Conservation (phyloP, 257 asterid species). For the Lycium ferocissimum region DNA sequence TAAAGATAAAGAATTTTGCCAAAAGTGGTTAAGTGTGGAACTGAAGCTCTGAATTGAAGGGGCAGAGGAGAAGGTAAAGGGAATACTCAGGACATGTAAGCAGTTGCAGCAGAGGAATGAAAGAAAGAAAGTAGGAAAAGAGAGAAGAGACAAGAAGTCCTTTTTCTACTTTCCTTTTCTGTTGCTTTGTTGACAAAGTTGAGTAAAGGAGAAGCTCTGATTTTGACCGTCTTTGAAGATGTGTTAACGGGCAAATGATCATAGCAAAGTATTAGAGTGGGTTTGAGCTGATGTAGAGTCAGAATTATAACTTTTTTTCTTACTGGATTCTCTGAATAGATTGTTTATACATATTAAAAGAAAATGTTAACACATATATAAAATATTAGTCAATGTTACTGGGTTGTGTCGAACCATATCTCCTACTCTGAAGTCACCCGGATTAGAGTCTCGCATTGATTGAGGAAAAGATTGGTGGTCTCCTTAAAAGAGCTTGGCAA, state of each 20-base stretch:
- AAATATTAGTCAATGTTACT: too few species aligned
- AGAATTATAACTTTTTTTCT: too few species aligned
- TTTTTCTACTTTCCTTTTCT: conserved; percentile 27
- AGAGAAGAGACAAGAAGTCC: conserved; percentile 31
- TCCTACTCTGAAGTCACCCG: too few species aligned
- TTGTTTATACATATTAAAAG: too few species aligned
- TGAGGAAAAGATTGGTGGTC: too few species aligned
- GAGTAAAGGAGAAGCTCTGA: conserved; percentile 55
- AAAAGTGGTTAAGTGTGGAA: not conserved
- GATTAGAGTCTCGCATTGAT: too few species aligned
- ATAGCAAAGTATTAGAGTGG: not conserved
- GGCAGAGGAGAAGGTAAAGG: not conserved
- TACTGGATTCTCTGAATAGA: too few species aligned
- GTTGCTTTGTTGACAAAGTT: conserved; percentile 43
- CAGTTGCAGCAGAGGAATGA: conserved; percentile 24
- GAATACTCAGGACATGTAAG: not conserved
- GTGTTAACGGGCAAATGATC: conserved; percentile 28
- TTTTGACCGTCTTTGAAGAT: conserved; percentile 42
- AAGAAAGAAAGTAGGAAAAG: not conserved
- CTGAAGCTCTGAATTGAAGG: not conserved
- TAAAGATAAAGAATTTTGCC: not conserved
- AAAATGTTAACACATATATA: too few species aligned
- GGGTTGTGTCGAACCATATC: too few species aligned
- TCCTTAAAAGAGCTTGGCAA: too few species aligned
- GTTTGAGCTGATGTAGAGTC: too few species aligned